Base-by-base conservation (phyloP, 345 rosid species). In the Eutrema japonicum region DNA sequence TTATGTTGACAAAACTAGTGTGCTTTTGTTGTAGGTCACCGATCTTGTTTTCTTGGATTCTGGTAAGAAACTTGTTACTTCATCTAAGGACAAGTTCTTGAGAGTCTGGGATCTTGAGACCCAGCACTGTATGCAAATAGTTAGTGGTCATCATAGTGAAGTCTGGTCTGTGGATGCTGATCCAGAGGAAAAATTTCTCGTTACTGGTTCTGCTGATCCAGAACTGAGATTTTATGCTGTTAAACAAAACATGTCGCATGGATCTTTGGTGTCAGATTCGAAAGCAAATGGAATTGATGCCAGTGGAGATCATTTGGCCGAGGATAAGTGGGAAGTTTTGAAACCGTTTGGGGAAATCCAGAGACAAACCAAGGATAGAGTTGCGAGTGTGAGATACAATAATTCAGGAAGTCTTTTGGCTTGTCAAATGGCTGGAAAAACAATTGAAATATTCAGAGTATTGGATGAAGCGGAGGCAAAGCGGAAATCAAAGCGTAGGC, bases 21-120 rank as follows among this genome's bases (percentile, higher is more conserved):
- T 68, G 37, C 37, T 14, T 77, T 18, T 77, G 6, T 70, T 85
- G 80, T 75, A 95, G 99, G 86, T 95, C 30, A 95, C 98, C 0
- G 99, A 87, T 72, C 88, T 95, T 77, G 94, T 88, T 42, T 95
- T 95, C 79, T 78, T 95, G 83, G 96, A 92, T 66, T 86, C 86
- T 69, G 89, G 86, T 56, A 92, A 90, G 74, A 95, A 91, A 64
- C 96, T 95, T 73, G 85, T 95, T 54, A 92, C 89, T 73, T 86
- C 96, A 22, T 95, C 98, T 2, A 95, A 95, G 73, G 99, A 95
- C 84, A 95, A 89, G 56, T 88, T 88, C 78, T 78, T 95, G 78
- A 88, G 99, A 78, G 99, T 92, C 46, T 95, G 99, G 99, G 99
- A 95, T 88, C 90, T 95, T 57, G 98, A 92, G 63, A 92, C 96